Evolutionary conservation across 352 stramenopile species (phyloP).

Genomic region (Globisporangium iwayamae): DNA sequence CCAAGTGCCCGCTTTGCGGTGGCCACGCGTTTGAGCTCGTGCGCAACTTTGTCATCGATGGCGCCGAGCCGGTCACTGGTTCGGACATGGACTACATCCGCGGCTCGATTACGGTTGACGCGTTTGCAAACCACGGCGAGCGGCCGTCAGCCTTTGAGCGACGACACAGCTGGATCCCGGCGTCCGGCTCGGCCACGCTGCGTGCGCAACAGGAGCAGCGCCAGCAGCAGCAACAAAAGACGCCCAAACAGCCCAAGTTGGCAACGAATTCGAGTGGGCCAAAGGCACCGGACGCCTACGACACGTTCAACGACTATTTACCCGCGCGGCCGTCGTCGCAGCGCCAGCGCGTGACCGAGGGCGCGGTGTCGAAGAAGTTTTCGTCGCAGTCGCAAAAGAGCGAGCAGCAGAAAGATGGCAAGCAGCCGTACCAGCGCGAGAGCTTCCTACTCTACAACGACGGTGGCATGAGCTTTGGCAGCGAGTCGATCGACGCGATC

Average conservation of each 20-base stretch:
- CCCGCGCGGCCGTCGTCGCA: constrained; percentile 38
- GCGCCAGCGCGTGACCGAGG: constrained; percentile 40
- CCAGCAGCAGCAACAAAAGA: constrained; percentile 9
- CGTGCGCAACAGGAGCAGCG: constrained; percentile 18
- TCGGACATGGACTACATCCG: constrained; percentile 69
- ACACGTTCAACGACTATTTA: constrained; percentile 77
- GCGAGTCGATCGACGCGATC: constrained; percentile 6
- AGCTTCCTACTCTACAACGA: constrained; percentile 27
- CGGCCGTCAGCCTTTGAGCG: constrained; percentile 23
- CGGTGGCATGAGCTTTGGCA: constrained; percentile 11
- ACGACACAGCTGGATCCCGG: constrained; percentile 56
- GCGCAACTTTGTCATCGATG: constrained; percentile 74
- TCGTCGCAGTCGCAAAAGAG: constrained; percentile 20
- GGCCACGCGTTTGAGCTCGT: constrained; percentile 79
- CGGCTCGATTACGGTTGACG: constrained; percentile 55
- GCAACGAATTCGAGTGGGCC: background rate
- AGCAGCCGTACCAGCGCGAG: constrained; percentile 5
- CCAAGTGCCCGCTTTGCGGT: constrained; percentile 82
- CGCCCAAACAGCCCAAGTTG: background rate
- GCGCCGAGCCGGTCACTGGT: constrained; percentile 41
- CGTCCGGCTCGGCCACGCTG: constrained; percentile 28
- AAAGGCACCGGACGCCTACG: constrained; percentile 40
- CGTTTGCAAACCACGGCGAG: constrained; percentile 37
- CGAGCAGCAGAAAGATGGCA: constrained; percentile 9
- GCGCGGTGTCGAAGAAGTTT: constrained; percentile 40